Percentiles rank a stretch among this genome's conserved stretches.
Evolutionary conservation across 2,329 filamentous ascomycete species (phyloP).

Genomic region (Periconia macrospinosa): DNA sequence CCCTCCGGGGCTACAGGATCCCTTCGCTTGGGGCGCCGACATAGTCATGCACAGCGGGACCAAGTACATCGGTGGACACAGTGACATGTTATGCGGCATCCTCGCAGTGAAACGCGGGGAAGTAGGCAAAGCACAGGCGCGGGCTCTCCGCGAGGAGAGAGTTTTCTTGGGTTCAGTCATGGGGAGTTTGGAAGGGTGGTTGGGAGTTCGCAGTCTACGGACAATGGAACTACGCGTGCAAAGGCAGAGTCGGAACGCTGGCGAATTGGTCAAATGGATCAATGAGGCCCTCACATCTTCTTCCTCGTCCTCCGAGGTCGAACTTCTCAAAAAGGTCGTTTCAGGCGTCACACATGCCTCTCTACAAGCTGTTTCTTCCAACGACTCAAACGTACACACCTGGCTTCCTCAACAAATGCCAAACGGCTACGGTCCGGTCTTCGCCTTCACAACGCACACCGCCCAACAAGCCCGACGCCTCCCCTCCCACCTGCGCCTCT

Average conservation of each 20-base stretch:
- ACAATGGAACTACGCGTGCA: constrained; percentile 82
- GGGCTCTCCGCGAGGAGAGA: constrained; percentile 67
- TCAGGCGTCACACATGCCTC: constrained; percentile 73
- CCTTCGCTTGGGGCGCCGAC: constrained; percentile 80
- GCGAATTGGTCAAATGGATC: constrained; percentile 73
- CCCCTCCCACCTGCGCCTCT: constrained; percentile 77
- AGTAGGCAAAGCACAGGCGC: constrained; percentile 33
- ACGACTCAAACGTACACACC: not conserved
- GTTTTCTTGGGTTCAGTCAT: constrained; percentile 80
- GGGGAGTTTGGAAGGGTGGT: constrained; percentile 89
- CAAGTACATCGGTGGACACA: constrained; percentile 96
- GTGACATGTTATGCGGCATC: constrained; percentile 88
- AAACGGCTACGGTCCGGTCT: constrained; percentile 85
- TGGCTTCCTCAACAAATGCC: constrained; percentile 93
- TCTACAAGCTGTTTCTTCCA: constrained; percentile 65
- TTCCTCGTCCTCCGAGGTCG: constrained; percentile 41
- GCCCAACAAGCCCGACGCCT: constrained; percentile 65
- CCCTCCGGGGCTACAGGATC: constrained; percentile 85
- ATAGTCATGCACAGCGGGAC: constrained; percentile 90
- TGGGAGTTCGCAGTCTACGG: constrained; percentile 81
- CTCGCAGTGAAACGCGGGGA: constrained; percentile 61
- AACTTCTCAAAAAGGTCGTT: constrained; percentile 58
- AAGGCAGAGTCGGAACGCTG: constrained; percentile 73
- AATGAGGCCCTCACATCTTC: constrained; percentile 50
- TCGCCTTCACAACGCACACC: constrained; percentile 69